Percentiles rank a stretch among this genome's conserved stretches.
These are phyloP conservation scores for Neurospora sp. DNA, from an alignment of 495 filamentous ascomycete genomes.

Conservation along the genomic window DNA sequence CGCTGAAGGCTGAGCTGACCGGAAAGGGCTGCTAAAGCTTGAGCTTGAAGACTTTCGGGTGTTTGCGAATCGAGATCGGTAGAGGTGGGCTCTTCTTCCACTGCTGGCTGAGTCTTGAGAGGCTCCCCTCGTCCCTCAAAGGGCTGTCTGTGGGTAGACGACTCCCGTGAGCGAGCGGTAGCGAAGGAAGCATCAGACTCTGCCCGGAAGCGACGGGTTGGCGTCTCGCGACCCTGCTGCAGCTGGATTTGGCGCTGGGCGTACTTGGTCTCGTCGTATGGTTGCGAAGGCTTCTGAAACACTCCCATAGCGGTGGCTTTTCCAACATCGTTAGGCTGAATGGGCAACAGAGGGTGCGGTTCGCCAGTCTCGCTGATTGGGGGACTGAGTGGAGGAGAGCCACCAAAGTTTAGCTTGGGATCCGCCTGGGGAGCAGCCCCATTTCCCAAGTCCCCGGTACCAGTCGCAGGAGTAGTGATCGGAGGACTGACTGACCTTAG, in stretches of 20 bases:
- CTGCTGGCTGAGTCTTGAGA: conserved; percentile 4
- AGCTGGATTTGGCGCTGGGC: conserved; percentile 70
- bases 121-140: conserved; percentile 10
- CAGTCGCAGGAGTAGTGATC: conserved; percentile 16
- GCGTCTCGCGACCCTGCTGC: conserved; percentile 54
- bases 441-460: conserved; percentile 18
- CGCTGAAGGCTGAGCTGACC: conserved; percentile 24
- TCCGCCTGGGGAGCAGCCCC: conserved; percentile 24
- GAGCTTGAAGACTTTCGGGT: conserved; percentile 3
- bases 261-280: conserved; percentile 78
- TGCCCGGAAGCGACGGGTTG: conserved; percentile 23
- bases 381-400: conserved; percentile 59
- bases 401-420: conserved; percentile 34
- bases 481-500: conserved; percentile 33
- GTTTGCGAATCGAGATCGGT: conserved; percentile 27
- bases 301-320: conserved; percentile 80
- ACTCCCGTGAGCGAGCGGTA: conserved; percentile 23
- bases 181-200: conserved; percentile 20
- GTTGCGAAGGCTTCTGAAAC: conserved; percentile 66
- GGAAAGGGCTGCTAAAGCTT: conserved; percentile 4
- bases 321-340: conserved; percentile 68
- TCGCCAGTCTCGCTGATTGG: conserved; percentile 62
- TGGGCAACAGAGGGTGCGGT: conserved; percentile 37
- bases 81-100: conserved; percentile 31
- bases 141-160: conserved; percentile 14